Conservation (phyloP, 352 stramenopile genomes). For the Globisporangium megalacanthum region DNA sequence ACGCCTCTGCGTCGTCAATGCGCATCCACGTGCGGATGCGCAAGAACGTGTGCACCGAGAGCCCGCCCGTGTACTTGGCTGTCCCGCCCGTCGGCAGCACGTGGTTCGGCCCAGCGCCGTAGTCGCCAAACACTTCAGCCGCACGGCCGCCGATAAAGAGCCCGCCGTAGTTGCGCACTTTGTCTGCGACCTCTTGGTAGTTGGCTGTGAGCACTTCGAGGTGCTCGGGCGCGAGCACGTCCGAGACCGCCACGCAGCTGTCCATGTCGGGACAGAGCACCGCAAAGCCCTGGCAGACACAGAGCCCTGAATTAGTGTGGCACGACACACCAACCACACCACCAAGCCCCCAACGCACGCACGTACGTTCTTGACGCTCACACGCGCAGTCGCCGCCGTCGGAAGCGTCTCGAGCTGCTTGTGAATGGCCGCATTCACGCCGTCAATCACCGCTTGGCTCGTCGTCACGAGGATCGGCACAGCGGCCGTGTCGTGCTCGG, state of each 20-base stretch:
- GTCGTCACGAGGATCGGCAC: slow-evolving; percentile 95
- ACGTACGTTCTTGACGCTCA: slow-evolving; percentile 49
- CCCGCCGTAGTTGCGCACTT: slow-evolving; percentile 79
- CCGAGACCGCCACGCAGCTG: slow-evolving; percentile 76
- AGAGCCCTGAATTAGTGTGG: background rate
- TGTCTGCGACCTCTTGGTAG: slow-evolving; percentile 75
- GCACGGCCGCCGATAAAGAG: slow-evolving; percentile 94
- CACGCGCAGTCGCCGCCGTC: slow-evolving; percentile 49
- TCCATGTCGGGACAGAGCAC: slow-evolving; percentile 71
- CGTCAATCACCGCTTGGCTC: slow-evolving; percentile 78
- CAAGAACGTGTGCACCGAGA: slow-evolving; percentile 98
- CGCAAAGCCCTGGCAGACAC: slow-evolving; percentile 46
- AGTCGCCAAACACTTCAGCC: slow-evolving; percentile 96
- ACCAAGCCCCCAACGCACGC: slow-evolving; percentile 11
- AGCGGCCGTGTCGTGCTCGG: slow-evolving; percentile 97
- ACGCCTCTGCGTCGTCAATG: slow-evolving; percentile 88
- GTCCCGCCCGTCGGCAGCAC: slow-evolving; percentile 97
- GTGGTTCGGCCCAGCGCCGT: slow-evolving; percentile 98
- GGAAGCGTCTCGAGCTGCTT: slow-evolving; percentile 73
- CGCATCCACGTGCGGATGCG: slow-evolving; percentile 98
- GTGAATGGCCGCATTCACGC: slow-evolving; percentile 84
- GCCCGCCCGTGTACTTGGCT: slow-evolving; percentile 95
- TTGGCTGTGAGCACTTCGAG: slow-evolving; percentile 91
- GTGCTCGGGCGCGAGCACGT: slow-evolving; percentile 83
- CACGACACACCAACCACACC: background rate